A percentile compares a stretch with the other conserved stretches of the same genome.
Conservation (phyloP, 2,329 filamentous ascomycete species). For the Colletotrichum tamarilloi region DNA sequence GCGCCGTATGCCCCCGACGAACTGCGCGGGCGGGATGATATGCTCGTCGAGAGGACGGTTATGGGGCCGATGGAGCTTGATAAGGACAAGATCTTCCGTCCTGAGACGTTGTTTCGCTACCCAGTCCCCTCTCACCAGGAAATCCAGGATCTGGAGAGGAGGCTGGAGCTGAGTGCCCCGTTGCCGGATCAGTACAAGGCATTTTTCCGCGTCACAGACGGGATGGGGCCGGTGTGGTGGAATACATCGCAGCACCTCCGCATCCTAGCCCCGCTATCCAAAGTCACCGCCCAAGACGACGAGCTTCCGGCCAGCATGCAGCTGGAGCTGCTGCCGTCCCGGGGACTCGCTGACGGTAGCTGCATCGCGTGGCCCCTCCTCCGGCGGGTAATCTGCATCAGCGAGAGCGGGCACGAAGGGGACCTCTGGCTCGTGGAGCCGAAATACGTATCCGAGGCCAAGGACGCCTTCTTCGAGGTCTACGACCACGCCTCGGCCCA, state of each 20-base stretch:
- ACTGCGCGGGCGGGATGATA: neutral
- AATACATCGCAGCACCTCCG: conserved; percentile 4
- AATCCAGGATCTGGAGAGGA: neutral
- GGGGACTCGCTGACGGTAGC: neutral
- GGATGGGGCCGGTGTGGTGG: conserved; percentile 10
- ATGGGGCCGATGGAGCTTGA: neutral
- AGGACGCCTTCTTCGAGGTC: conserved; percentile 2
- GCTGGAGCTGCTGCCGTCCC: neutral
- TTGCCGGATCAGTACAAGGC: conserved; percentile 12
- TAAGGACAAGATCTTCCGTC: conserved; percentile 3
- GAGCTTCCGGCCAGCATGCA: neutral
- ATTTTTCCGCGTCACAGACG: conserved; percentile 7
- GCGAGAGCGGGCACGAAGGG: neutral
- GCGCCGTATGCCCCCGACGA: neutral
- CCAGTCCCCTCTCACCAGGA: neutral
- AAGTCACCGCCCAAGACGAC: neutral
- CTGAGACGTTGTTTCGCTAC: neutral
- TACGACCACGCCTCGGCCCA: neutral
- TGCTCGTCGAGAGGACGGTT: neutral
- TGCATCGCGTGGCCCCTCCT: neutral
- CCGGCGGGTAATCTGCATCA: neutral
- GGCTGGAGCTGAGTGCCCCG: neutral
- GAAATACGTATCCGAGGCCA: neutral
- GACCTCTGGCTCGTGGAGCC: conserved; percentile 5
- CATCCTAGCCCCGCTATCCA: neutral